phyloP scores from a whole-genome alignment of 1,139 yeast species.

The Debaryomycetaceae sp. region DNA sequence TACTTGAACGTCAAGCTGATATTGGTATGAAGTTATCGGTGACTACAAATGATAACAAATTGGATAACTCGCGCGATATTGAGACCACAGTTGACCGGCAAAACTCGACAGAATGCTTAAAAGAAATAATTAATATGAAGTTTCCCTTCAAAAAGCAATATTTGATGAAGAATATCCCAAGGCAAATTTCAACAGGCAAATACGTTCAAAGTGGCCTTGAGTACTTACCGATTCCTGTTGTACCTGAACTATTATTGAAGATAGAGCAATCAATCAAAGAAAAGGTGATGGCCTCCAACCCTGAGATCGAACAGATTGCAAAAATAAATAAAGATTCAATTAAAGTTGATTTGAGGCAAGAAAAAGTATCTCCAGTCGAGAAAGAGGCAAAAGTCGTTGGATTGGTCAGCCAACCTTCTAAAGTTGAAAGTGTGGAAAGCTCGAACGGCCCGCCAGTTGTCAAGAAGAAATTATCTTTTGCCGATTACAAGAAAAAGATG shows the following conservation, averaged over 20 bases:
- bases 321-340: background rate
- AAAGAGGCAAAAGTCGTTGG: constrained; percentile 4
- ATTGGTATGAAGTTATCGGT: constrained; percentile 24
- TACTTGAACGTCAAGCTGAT: constrained; percentile 27
- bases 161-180: background rate
- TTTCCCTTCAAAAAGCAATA: background rate
- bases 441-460: constrained; percentile 22
- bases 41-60: constrained; percentile 6
- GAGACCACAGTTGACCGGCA: background rate
- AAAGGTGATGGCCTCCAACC: background rate
- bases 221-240: constrained; percentile 5
- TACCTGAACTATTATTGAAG: constrained; percentile 9
- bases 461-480: constrained; percentile 73
- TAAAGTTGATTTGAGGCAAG: background rate
- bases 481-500: constrained; percentile 76
- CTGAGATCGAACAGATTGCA: background rate
- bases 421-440: background rate
- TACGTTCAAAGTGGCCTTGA: constrained; percentile 3
- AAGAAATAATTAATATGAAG: background rate
- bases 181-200: background rate
- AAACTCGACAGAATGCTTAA: background rate
- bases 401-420: constrained; percentile 10
- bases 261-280: constrained; percentile 5
- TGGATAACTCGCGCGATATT: background rate
- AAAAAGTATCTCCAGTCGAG: background rate